These are phyloP conservation scores for Rhodotorula sp. DNA, from an alignment of 1,284 basidiomycete species.

Conservation along the genomic window DNA sequence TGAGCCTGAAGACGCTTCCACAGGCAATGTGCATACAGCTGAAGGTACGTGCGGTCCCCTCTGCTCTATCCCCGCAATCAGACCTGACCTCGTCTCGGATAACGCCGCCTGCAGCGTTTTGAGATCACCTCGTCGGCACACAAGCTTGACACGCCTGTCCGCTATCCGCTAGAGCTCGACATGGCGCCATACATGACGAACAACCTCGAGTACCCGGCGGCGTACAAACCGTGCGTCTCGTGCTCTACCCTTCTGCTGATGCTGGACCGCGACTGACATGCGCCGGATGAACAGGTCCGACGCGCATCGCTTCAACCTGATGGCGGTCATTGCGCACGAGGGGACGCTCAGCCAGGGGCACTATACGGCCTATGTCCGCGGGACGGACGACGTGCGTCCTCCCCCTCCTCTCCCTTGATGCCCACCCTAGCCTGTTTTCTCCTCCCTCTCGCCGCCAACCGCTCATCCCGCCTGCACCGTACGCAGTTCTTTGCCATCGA, in stretches of 20 bases:
- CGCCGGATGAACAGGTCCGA: not conserved
- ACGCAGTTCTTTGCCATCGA: constrained; percentile 39
- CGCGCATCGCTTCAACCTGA: constrained; percentile 71
- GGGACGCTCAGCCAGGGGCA: constrained; percentile 94
- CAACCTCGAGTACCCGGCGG: constrained; percentile 41
- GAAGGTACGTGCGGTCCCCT: constrained; percentile 64
- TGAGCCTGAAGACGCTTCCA: constrained; percentile 81
- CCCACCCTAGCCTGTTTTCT: too few relatives aligned
- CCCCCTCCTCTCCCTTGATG: not conserved
- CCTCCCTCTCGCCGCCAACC: not conserved
- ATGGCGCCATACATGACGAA: constrained; percentile 82
- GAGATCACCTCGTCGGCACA: constrained; percentile 66
- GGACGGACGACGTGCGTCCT: constrained; percentile 20
- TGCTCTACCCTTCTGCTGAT: not conserved
- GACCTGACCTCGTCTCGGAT: not conserved
- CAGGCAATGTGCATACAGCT: constrained; percentile 93
- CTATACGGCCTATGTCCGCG: constrained; percentile 72
- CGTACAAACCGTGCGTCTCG: constrained; percentile 17
- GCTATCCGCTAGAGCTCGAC: constrained; percentile 79
- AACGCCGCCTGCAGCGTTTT: constrained; percentile 66
- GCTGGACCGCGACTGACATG: not conserved
- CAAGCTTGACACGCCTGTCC: constrained; percentile 83
- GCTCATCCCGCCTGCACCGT: not conserved
- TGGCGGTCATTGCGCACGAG: constrained; percentile 92
- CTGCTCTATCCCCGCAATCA: too few relatives aligned